Percentiles rank a stretch among this genome's conserved stretches.
These are phyloP conservation scores for Backusella luteola DNA, from an alignment of 192 early-diverging fungal genomes.

Conservation along the genomic window DNA sequence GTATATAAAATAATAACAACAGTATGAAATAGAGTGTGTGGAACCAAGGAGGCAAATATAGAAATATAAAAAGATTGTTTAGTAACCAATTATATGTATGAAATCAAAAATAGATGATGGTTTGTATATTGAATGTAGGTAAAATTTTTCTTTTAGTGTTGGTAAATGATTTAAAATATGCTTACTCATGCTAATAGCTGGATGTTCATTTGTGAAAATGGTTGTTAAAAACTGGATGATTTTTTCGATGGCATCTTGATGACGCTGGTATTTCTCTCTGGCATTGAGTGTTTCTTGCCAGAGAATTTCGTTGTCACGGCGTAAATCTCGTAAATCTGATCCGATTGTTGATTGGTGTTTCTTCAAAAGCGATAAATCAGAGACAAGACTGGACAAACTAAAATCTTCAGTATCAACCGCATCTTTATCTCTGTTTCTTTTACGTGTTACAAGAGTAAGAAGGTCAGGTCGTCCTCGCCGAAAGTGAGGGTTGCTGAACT, in stretches of 20 bases:
- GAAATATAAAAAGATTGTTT: neutral
- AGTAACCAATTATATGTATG: neutral
- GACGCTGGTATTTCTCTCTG: constrained; percentile 76
- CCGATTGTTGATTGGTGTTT: constrained; percentile 90
- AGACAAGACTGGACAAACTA: constrained; percentile 52
- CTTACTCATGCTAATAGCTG: constrained; percentile 23
- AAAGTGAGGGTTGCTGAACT: constrained; percentile 92
- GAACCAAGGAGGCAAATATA: neutral
- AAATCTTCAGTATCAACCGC: constrained; percentile 37
- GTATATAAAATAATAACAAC: neutral
- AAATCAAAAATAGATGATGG: neutral
- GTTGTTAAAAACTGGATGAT: constrained; percentile 89
- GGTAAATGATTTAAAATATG: neutral
- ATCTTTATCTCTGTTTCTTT: constrained; percentile 48
- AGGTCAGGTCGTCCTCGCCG: constrained; percentile 87
- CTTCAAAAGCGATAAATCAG: constrained; percentile 86
- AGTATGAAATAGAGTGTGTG: neutral
- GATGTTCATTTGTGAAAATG: constrained; percentile 66
- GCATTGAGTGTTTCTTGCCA: constrained; percentile 82
- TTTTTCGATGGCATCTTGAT: constrained; percentile 93
- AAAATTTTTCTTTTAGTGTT: neutral
- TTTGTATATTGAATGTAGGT: neutral
- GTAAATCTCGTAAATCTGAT: constrained; percentile 80
- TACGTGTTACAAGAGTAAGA: constrained; percentile 83
- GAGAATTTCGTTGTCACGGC: constrained; percentile 82